phyloP scores from a whole-genome alignment of 129 eudicot species.

The Centella asiatica region DNA sequence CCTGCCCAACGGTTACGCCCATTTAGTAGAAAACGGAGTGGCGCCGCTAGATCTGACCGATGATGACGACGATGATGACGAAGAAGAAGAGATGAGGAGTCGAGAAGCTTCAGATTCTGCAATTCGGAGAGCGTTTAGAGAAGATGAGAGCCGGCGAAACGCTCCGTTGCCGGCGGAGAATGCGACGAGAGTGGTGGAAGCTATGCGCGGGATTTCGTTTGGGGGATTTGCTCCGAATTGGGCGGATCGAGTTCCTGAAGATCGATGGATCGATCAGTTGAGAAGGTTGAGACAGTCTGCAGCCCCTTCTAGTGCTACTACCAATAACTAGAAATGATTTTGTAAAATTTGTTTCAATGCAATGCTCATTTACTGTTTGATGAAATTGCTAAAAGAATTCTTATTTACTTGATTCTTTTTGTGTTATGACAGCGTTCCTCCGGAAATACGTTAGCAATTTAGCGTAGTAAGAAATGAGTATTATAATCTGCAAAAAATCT shows the following conservation, averaged over 20 bases:
- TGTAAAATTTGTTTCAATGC: too few relatives aligned
- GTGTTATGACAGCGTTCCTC: too few relatives aligned
- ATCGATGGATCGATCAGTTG: slow-evolving; percentile 58
- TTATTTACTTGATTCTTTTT: too few relatives aligned
- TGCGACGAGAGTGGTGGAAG: slow-evolving; percentile 74
- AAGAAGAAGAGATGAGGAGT: slow-evolving; percentile 36
- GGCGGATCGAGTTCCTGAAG: slow-evolving; percentile 56
- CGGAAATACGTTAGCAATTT: too few relatives aligned
- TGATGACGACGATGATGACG: slow-evolving; percentile 31
- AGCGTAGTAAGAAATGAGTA: too few relatives aligned
- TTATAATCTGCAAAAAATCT: too few relatives aligned
- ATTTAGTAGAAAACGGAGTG: slow-evolving; percentile 39
- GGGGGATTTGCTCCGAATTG: slow-evolving; percentile 77
- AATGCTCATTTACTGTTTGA: neutral
- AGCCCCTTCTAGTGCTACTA: slow-evolving; percentile 15
- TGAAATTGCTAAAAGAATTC: too few relatives aligned
- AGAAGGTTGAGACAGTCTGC: slow-evolving; percentile 37
- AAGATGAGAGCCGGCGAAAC: slow-evolving; percentile 81
- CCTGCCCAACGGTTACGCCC: slow-evolving; percentile 43
- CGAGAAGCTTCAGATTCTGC: slow-evolving; percentile 32
- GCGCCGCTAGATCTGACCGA: slow-evolving; percentile 61
- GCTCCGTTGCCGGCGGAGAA: slow-evolving; percentile 87
- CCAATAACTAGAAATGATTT: too few relatives aligned
- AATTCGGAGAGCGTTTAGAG: slow-evolving; percentile 54
- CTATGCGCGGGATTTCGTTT: slow-evolving; percentile 78